Base-by-base conservation (phyloP, 2,329 filamentous ascomycete genomes). In the Venturia oleaginea region DNA sequence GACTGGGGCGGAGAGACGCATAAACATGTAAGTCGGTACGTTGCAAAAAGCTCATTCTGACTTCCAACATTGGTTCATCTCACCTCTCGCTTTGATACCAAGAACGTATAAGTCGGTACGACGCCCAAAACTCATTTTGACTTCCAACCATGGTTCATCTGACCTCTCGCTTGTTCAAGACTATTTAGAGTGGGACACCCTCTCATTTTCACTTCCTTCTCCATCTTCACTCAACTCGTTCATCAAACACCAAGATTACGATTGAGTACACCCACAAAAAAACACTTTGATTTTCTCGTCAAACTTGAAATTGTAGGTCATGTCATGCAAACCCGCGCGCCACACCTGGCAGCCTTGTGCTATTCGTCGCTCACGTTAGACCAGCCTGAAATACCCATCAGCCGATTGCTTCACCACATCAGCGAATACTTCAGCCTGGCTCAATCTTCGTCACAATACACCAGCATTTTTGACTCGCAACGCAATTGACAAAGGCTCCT, bases 261-360 rank as follows among this genome's bases (percentile, higher is more conserved):
- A 22, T 46, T 6, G 7, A n/a, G n/a, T n/a, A n/a, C n/a, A n/a
- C n/a, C n/a, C n/a, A 4, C 22, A 51, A 27, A 10, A 51, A 2
- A 4, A 17, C 5, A 30, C 10, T 27, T 17, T 24, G 8, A 51
- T 13, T 51, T 8, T 27, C 46, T 51, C 22, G 27, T 27, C 22
- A 27, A 51, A 15, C 46, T 51, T 51, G 46, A 51, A 46, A n/a
- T 13, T 22, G n/a, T n/a, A n/a, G n/a, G n/a, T 7, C 42, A 19
- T 22, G 42, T 46, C 42, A 46, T 46, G 11, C 42, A 46, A 43
- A 22, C 5, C 22, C 22, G 22, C 22, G n/a, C 27, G 27, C 51
- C 27, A 55, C 51, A 19, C 51, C 34, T 55, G 51, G 51, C 27
- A 55, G 51, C 51, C 51, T 55, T 55, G 51, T 55, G 30, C 51